A percentile compares a stretch with the other conserved stretches of the same genome.
Evolutionary conservation across 345 rosid genomes (phyloP).

Genomic region (Hypericum androsaemum): DNA sequence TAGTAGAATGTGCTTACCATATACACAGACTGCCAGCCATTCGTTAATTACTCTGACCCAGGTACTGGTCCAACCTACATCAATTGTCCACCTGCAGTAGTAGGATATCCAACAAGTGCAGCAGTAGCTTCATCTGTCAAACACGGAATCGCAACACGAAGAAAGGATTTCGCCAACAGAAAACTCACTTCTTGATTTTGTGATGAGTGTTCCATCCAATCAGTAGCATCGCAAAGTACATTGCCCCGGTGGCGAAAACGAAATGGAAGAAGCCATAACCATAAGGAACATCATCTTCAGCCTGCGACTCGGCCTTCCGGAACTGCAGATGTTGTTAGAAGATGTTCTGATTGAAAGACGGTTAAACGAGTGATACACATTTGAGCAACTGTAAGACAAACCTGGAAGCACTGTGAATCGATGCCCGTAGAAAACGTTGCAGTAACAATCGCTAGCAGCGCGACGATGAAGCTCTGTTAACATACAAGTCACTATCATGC

Average conservation of each 20-base stretch:
- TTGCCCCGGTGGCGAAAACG: slow-evolving; percentile 92
- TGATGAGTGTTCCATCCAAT: slow-evolving; percentile 94
- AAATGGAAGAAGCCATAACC: slow-evolving; percentile 98
- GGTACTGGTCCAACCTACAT: slow-evolving; percentile 98
- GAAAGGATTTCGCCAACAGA: neutral
- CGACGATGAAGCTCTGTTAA: slow-evolving; percentile 78
- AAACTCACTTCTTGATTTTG: slow-evolving; percentile 54
- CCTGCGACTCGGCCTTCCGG: slow-evolving; percentile 37
- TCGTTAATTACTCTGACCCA: slow-evolving; percentile 91
- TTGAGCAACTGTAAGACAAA: slow-evolving; percentile 16
- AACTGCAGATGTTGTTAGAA: slow-evolving; percentile 31
- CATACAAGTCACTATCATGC: slow-evolving; percentile 6
- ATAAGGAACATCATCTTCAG: slow-evolving; percentile 68
- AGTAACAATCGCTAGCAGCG: slow-evolving; percentile 71
- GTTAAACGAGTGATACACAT: neutral
- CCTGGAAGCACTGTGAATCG: slow-evolving; percentile 94
- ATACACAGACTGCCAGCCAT: slow-evolving; percentile 90
- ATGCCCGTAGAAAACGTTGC: slow-evolving; percentile 97
- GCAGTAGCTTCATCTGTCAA: neutral
- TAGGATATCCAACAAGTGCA: neutral
- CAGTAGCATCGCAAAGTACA: slow-evolving; percentile 91
- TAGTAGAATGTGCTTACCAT: slow-evolving; percentile 39
- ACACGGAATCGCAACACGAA: neutral
- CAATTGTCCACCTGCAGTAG: slow-evolving; percentile 80
- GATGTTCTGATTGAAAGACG: neutral